Percentiles rank a stretch among this genome's conserved stretches.
These are phyloP conservation scores for Melastoma malabathricum DNA, from an alignment of 345 rosid genomes.

Conservation along the genomic window DNA sequence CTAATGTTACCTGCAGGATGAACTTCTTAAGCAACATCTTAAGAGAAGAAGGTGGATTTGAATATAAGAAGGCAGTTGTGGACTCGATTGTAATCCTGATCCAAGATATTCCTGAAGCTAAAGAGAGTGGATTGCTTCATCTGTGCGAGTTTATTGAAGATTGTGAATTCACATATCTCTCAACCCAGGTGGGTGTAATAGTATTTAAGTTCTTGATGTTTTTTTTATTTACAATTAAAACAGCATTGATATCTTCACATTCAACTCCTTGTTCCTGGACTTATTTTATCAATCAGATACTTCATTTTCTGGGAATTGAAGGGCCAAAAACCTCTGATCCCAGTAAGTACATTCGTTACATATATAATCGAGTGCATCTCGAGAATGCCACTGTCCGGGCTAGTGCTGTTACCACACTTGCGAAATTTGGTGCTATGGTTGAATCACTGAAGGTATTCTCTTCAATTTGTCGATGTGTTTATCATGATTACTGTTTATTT, in stretches of 20 bases:
- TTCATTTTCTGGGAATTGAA: conserved; percentile 92
- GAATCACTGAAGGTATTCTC: conserved; percentile 64
- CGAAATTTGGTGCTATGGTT: conserved; percentile 90
- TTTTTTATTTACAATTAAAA: not conserved
- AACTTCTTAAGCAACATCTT: conserved; percentile 95
- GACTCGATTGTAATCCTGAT: conserved; percentile 96
- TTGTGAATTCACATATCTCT: conserved; percentile 98
- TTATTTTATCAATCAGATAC: conserved; percentile 39
- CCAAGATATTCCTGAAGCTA: conserved; percentile 97
- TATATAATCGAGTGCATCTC: conserved; percentile 94
- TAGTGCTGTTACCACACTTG: conserved; percentile 88
- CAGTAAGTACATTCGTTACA: conserved; percentile 87
- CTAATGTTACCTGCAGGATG: conserved; percentile 52
- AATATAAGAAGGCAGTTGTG: conserved; percentile 91
- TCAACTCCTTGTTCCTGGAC: not conserved
- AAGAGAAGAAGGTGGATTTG: conserved; percentile 99
- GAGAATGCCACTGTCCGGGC: conserved; percentile 99
- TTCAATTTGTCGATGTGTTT: not conserved
- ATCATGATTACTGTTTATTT: not conserved
- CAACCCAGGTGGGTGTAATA: conserved; percentile 62
- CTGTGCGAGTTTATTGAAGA: conserved; percentile 98
- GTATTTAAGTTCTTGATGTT: not conserved
- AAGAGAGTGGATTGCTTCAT: conserved; percentile 95
- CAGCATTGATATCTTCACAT: not conserved
- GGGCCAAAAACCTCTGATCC: conserved; percentile 96